Conservation (phyloP, 352 stramenopile species). For the Pythium aristosporum region DNA sequence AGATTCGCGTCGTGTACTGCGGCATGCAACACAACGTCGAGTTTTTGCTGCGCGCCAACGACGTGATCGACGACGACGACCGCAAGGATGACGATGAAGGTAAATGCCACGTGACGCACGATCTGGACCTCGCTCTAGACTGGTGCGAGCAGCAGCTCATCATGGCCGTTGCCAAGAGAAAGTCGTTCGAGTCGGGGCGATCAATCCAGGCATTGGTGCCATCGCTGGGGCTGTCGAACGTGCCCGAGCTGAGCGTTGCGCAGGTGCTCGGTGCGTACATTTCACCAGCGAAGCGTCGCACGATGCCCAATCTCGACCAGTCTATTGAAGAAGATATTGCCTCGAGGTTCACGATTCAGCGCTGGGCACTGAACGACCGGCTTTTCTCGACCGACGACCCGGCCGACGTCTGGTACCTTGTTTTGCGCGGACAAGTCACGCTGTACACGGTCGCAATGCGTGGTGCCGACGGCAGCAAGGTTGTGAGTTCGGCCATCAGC, state of each 20-base stretch:
- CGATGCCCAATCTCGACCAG: conserved; percentile 12
- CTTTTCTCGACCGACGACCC: conserved; percentile 46
- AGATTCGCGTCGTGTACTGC: conserved; percentile 59
- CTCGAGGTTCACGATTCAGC: conserved; percentile 33
- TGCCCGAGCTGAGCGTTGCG: conserved; percentile 34
- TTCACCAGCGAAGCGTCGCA: conserved; percentile 20
- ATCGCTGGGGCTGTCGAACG: conserved; percentile 12
- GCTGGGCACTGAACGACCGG: conserved; percentile 31
- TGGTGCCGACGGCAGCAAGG: conserved; percentile 2
- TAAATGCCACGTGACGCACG: conserved; percentile 40
- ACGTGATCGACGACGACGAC: conserved; percentile 35
- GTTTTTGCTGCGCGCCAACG: conserved; percentile 56
- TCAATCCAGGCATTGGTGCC: conserved; percentile 25
- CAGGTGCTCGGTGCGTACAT: conserved; percentile 53
- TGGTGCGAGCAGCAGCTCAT: conserved; percentile 72
- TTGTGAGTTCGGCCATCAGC: conserved; percentile 15
- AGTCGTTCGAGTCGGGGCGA: conserved; percentile 38
- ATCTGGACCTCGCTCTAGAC: conserved; percentile 55
- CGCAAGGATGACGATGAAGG: background rate
- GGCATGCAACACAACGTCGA: conserved; percentile 57
- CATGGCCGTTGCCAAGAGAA: conserved; percentile 34
- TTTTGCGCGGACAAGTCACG: conserved; percentile 52
- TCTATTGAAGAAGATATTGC: conserved; percentile 37
- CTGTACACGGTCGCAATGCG: conserved; percentile 32
- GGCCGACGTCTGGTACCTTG: conserved; percentile 46